Evolutionary conservation across 2,329 filamentous ascomycete species (phyloP).

Genomic region (Colletotrichum sp.): DNA sequence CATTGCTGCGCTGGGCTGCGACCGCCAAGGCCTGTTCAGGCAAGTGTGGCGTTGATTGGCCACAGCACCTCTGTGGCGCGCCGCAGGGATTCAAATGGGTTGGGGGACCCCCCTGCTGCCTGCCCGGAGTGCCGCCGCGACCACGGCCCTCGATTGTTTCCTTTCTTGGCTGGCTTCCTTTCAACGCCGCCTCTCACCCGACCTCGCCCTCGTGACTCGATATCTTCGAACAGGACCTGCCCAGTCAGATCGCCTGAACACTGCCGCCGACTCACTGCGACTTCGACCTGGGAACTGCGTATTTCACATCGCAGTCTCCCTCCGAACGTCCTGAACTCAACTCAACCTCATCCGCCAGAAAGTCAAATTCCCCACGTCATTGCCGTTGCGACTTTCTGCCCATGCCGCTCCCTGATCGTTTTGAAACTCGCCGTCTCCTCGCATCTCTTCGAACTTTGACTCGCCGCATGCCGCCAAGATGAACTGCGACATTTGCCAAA

Average conservation of each 20-base stretch:
- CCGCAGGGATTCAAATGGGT: neutral
- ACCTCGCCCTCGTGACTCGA: constrained; percentile 18
- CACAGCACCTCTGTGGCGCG: constrained; percentile 7
- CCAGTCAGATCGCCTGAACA: neutral
- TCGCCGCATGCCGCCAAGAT: constrained; percentile 41
- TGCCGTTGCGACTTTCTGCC: neutral
- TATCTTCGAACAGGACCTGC: neutral
- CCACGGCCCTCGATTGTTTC: constrained; percentile 10
- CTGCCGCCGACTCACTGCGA: neutral
- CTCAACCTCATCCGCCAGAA: neutral
- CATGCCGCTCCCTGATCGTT: neutral
- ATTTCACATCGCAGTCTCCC: constrained; percentile 3
- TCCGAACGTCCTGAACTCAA: neutral
- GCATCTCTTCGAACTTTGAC: neutral
- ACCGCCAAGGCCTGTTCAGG: neutral
- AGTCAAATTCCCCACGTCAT: constrained; percentile 3
- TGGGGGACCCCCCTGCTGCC: constrained; percentile 12
- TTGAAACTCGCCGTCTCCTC: neutral
- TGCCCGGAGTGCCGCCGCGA: constrained; percentile 6
- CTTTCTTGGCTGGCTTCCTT: constrained; percentile 3
- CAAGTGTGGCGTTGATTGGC: constrained; percentile 1
- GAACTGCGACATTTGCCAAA: constrained; percentile 73
- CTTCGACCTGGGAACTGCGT: neutral
- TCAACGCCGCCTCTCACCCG: constrained; percentile 10
- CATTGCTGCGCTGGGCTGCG: neutral